These are phyloP conservation scores for Nemania bipapillata DNA, from an alignment of 2,329 filamentous ascomycete species.

Conservation along the genomic window DNA sequence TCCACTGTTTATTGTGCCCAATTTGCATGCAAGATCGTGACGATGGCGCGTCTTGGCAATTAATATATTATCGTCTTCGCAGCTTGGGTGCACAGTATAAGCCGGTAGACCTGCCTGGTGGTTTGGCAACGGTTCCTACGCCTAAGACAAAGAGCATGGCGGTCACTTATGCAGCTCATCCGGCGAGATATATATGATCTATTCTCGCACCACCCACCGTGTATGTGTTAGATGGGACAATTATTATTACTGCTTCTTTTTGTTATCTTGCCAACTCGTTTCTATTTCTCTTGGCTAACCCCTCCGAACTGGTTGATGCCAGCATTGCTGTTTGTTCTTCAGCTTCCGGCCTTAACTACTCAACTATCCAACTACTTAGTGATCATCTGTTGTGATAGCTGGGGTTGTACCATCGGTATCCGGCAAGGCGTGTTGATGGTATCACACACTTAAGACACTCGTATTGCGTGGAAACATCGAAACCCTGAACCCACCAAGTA, in stretches of 20 bases:
- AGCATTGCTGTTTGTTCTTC: slow-evolving; percentile 40
- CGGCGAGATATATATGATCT: slow-evolving; percentile 44
- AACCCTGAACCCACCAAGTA: background rate
- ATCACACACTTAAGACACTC: slow-evolving; percentile 20
- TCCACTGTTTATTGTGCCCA: slow-evolving; percentile 38
- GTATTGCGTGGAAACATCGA: slow-evolving; percentile 30
- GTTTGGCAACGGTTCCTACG: slow-evolving; percentile 36
- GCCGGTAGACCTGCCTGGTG: slow-evolving; percentile 38
- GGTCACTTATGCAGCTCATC: slow-evolving; percentile 32
- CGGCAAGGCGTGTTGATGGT: slow-evolving; percentile 35
- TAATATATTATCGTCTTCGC: slow-evolving; percentile 45
- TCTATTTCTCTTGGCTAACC: slow-evolving; percentile 6
- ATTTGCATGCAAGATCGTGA: slow-evolving; percentile 42
- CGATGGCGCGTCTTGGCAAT: slow-evolving; percentile 44
- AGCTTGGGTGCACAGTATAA: slow-evolving; percentile 42
- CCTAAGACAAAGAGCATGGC: slow-evolving; percentile 40
- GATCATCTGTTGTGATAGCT: slow-evolving; percentile 21
- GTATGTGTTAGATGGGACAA: too few relatives aligned
- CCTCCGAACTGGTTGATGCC: slow-evolving; percentile 42
- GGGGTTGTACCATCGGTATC: slow-evolving; percentile 31
- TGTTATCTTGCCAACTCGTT: slow-evolving; percentile 24
- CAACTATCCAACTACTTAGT: slow-evolving; percentile 37
- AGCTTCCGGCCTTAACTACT: slow-evolving; percentile 45
- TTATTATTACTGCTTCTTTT: too few relatives aligned
- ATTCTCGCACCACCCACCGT: slow-evolving; percentile 37